Base-by-base conservation (phyloP, 108 stramenopile species). In the Pseudonitzschia multiseries region DNA sequence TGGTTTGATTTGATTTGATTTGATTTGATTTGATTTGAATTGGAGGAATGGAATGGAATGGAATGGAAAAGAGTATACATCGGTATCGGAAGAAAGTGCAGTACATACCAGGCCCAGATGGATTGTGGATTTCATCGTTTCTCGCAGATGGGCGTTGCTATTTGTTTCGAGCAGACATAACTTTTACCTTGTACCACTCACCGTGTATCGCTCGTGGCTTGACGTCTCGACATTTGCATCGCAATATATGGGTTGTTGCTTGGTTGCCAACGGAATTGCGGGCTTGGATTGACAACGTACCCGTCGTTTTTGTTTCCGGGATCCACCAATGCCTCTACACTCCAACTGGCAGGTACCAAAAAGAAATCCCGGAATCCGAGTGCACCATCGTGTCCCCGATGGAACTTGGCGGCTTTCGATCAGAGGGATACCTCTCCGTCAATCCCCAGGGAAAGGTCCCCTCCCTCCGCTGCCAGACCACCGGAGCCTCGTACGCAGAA, bases 381-480 rank as follows among this genome's bases (percentile, higher is more conserved):
- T 87, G 93, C 12, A 69, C 75, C 26, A 83, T 96, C 24, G 59
- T 90, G 28, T 78, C 91, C 10, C 96, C 95, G 0, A 40, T 59
- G 43, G 83, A 86, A 24, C 29, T 96, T 10, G 97, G 97, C 18
- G 97, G 97, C 8, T 76, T 95, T 26, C 94, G 93, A 77, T 87
- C 93, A 17, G 73, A 71, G 4, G 93, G 93, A 26, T 98, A 89
- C 71, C 76, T 95, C 10, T 61, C 64, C 40, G 62, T 91, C 21
- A 95, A 91, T 77, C 96, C 96, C 0, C 92, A 95, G 56, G 97
- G 96, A 13, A 96, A 97, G 79, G 95, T 97, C 82, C 97, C 97
- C 15, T 69, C 83, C 12, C 70, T 96, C 14, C 57, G 74, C 21
- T 71, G 81, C 59, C 63, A 76, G 31, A 69, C 75, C n/a, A 75